phyloP scores from a whole-genome alignment of 2,329 filamentous ascomycete genomes.

The Colletotrichum sp. region DNA sequence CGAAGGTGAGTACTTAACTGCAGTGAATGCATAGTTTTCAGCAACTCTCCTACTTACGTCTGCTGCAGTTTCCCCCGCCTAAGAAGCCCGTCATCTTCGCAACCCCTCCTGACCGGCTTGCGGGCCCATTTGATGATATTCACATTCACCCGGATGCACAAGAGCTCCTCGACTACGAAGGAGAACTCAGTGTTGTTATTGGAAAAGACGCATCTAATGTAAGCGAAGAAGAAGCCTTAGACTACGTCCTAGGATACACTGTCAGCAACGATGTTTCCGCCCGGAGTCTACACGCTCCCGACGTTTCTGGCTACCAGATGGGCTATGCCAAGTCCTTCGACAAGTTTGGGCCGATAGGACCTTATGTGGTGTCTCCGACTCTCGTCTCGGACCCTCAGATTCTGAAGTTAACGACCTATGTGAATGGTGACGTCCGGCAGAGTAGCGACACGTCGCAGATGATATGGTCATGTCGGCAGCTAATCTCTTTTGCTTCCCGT shows the following conservation, averaged over 20 bases:
- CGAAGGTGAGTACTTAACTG: not conserved
- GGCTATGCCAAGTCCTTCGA: conserved; percentile 63
- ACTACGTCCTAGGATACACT: conserved; percentile 58
- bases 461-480: conserved; percentile 5
- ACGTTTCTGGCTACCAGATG: conserved; percentile 56
- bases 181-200: conserved; percentile 41
- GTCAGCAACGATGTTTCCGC: conserved; percentile 59
- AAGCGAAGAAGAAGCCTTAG: conserved; percentile 41
- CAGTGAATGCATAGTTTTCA: not conserved
- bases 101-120: not conserved
- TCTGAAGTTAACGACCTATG: conserved; percentile 47
- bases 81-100: not conserved
- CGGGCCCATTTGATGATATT: not conserved
- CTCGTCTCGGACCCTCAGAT: conserved; percentile 46
- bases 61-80: not conserved
- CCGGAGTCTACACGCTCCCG: conserved; percentile 54
- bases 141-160: not conserved
- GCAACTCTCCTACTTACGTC: not conserved
- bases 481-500: conserved; percentile 31
- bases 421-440: conserved; percentile 56
- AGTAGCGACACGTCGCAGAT: conserved; percentile 23
- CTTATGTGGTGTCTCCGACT: conserved; percentile 36
- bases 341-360: conserved; percentile 57
- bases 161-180: not conserved
- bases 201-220: conserved; percentile 41